Percentiles rank a stretch among this genome's conserved stretches.
Conservation (phyloP, 768 basidiomycete species). For the Porphyrellus cyaneotinctus region DNA sequence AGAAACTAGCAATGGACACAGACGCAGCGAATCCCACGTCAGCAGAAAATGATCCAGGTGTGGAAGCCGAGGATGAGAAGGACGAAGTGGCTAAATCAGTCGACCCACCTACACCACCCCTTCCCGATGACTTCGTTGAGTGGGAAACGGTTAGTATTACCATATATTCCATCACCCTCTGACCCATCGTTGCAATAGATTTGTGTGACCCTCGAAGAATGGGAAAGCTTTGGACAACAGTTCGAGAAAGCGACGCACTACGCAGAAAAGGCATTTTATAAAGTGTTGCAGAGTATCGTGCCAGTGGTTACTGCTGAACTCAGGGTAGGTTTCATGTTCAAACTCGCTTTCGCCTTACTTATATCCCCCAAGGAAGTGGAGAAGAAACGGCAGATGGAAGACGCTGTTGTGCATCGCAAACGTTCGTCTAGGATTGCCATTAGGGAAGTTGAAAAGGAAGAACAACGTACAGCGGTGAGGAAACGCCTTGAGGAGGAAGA, state of each 20-base stretch:
- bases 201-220: constrained; percentile 78
- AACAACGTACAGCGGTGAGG: constrained; percentile 56
- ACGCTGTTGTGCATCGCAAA: constrained; percentile 80
- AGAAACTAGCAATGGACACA: not conserved
- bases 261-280: constrained; percentile 75
- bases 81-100: not conserved
- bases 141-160: constrained; percentile 79
- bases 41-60: not conserved
- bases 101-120: constrained; percentile 12
- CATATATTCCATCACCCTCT: not conserved
- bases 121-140: constrained; percentile 63
- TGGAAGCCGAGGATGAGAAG: constrained; percentile 5
- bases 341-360: not conserved
- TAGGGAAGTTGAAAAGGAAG: constrained; percentile 76
- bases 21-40: constrained; percentile 1
- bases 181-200: constrained; percentile 49
- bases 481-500: constrained; percentile 64
- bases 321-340: constrained; percentile 39
- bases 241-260: constrained; percentile 78
- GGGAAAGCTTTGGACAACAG: constrained; percentile 73
- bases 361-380: constrained; percentile 51
- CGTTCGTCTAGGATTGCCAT: constrained; percentile 85
- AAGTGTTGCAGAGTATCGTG: constrained; percentile 62
- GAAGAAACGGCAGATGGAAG: constrained; percentile 59
- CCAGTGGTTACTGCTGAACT: constrained; percentile 68